A percentile compares a stretch with the other conserved stretches of the same genome.
Conservation (phyloP, 495 filamentous ascomycete genomes). For the Penicillium maclennaniae region DNA sequence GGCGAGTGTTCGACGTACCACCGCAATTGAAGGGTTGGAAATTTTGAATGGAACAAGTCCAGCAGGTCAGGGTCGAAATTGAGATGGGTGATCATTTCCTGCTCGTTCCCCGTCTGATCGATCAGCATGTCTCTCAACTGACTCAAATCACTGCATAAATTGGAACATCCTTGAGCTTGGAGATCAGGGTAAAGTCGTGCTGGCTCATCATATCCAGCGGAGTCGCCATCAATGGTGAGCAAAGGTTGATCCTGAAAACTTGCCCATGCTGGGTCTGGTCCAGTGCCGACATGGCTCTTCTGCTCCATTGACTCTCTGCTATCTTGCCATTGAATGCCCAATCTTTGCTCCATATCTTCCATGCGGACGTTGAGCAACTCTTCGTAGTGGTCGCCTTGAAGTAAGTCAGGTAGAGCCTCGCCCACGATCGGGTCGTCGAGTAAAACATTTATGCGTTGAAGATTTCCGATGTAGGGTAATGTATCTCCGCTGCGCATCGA, state of each 20-base stretch:
- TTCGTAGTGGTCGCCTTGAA: slow-evolving; percentile 18
- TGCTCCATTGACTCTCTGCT: slow-evolving; percentile 5
- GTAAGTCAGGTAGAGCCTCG: slow-evolving; percentile 20
- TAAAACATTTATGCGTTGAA: slow-evolving; percentile 13
- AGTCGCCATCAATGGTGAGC: slow-evolving; percentile 26
- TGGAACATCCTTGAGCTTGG: slow-evolving; percentile 29
- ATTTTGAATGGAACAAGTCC: not conserved
- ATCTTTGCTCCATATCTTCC: slow-evolving; percentile 25
- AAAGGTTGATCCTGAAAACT: slow-evolving; percentile 25
- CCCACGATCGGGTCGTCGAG: slow-evolving; percentile 15
- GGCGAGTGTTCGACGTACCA: slow-evolving; percentile 33
- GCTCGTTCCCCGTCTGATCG: slow-evolving; percentile 27
- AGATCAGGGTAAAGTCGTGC: slow-evolving; percentile 30
- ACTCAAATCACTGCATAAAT: slow-evolving; percentile 23
- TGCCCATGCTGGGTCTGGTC: slow-evolving; percentile 9
- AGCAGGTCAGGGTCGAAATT: not conserved
- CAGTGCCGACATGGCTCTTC: slow-evolving; percentile 15
- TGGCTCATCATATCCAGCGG: slow-evolving; percentile 23
- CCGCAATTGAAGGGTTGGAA: slow-evolving; percentile 17
- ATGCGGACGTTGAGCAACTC: slow-evolving; percentile 25
- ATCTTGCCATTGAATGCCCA: slow-evolving; percentile 29
- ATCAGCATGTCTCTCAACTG: slow-evolving; percentile 29
- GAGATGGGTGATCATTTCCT: slow-evolving; percentile 11
- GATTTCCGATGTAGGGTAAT: slow-evolving; percentile 25
- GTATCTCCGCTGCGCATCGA: slow-evolving; percentile 21